Conservation (phyloP, 257 asterid genomes). For the Solanum bulbocastanum region DNA sequence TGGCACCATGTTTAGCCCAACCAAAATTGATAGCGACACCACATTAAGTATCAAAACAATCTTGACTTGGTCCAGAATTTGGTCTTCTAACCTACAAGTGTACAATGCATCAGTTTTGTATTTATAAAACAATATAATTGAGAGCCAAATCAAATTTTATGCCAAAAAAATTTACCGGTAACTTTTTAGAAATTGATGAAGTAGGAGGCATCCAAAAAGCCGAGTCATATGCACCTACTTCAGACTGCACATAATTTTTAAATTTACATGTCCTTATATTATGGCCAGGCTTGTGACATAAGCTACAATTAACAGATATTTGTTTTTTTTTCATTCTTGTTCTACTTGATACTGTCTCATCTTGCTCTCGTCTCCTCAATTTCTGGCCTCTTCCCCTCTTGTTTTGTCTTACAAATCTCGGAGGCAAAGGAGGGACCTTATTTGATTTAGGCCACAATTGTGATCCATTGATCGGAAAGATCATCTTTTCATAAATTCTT, state of each 20-base stretch:
- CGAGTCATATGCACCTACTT: background rate
- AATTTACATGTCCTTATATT: background rate
- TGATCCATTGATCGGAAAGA: background rate
- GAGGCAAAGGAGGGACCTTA: background rate
- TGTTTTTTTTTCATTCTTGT: background rate
- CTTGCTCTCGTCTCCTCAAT: background rate
- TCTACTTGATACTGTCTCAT: background rate
- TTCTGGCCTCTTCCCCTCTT: background rate
- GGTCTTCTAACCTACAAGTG: background rate
- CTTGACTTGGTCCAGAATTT: background rate
- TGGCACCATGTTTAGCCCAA: background rate
- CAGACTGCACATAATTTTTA: background rate
- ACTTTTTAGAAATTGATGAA: background rate
- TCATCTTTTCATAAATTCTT: background rate
- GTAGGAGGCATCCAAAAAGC: background rate
- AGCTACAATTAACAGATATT: background rate
- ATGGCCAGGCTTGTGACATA: background rate
- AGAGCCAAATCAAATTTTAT: background rate
- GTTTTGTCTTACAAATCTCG: background rate
- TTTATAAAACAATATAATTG: background rate
- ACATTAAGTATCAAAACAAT: background rate
- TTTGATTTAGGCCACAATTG: background rate
- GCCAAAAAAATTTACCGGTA: background rate
- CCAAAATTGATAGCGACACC: background rate
- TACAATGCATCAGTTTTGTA: background rate